Evolutionary conservation across 257 asterid genomes (phyloP).

Genomic region (Rubia yunnanensis): DNA sequence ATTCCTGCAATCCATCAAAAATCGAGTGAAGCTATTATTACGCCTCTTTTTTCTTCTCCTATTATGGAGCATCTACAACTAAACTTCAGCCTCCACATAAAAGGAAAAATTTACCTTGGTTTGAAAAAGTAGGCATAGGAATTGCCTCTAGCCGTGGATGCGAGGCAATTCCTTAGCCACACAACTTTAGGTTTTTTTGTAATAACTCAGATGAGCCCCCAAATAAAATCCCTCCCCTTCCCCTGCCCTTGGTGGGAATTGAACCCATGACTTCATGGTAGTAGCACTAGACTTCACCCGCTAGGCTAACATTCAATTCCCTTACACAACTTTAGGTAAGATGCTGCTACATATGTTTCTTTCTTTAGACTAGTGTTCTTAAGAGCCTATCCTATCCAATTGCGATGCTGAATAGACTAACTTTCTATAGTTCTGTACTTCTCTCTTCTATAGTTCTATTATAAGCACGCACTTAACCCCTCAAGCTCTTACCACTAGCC

Average conservation of each 20-base stretch:
- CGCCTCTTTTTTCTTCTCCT: not conserved
- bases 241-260: too few relatives aligned
- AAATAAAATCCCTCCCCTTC: too few relatives aligned
- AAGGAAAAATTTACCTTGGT: not conserved
- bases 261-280: too few relatives aligned
- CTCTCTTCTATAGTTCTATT: not conserved
- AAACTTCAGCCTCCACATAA: not conserved
- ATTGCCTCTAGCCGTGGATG: not conserved
- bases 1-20: constrained; percentile 50
- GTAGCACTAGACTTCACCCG: too few relatives aligned
- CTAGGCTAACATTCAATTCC: too few relatives aligned
- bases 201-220: too few relatives aligned
- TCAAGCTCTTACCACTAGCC: not conserved
- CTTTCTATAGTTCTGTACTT: not conserved
- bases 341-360: too few relatives aligned
- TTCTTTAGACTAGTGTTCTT: too few relatives aligned
- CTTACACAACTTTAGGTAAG: not conserved
- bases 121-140: not conserved
- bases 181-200: too few relatives aligned
- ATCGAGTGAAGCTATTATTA: not conserved
- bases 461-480: not conserved
- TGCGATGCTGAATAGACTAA: not conserved
- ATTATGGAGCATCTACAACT: not conserved
- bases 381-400: not conserved
- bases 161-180: not conserved